Conservation (phyloP, 495 filamentous ascomycete genomes). For the Podospora fimiseda region DNA sequence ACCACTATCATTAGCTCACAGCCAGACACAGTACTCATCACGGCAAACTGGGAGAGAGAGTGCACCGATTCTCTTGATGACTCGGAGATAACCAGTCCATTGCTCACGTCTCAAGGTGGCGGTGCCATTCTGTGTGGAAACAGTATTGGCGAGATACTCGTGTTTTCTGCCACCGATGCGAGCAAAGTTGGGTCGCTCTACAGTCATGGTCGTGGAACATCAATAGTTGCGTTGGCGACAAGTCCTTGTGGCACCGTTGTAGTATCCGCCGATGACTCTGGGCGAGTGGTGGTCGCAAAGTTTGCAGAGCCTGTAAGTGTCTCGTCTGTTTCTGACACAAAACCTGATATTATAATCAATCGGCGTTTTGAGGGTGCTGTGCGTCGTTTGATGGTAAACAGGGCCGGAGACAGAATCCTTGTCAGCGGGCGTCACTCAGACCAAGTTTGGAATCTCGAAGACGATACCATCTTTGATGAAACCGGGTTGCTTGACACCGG, state of each 20-base stretch:
- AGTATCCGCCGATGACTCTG: constrained; percentile 18
- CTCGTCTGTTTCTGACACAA: neutral
- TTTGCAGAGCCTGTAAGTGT: neutral
- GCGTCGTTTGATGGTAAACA: constrained; percentile 9
- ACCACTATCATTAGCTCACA: no score
- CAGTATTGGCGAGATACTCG: constrained; percentile 18
- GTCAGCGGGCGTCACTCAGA: constrained; percentile 11
- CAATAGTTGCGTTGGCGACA: constrained; percentile 6
- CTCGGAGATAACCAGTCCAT: constrained; percentile 15
- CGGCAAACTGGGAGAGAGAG: no score
- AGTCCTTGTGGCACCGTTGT: constrained; percentile 9
- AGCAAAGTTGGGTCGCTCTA: constrained; percentile 9
- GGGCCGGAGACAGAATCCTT: constrained; percentile 14
- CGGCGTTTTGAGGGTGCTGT: constrained; percentile 9
- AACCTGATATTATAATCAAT: constrained; percentile 7
- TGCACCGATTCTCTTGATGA: constrained; percentile 1
- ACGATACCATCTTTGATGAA: neutral
- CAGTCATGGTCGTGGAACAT: constrained; percentile 11
- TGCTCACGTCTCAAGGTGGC: constrained; percentile 8
- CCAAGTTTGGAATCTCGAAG: constrained; percentile 13
- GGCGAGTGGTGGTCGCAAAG: constrained; percentile 12
- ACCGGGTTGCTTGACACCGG: no score
- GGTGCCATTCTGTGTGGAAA: constrained; percentile 19
- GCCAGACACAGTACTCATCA: neutral
- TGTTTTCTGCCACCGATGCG: constrained; percentile 15